phyloP scores from a whole-genome alignment of 768 basidiomycete genomes.

The Termitomyces sp. region DNA sequence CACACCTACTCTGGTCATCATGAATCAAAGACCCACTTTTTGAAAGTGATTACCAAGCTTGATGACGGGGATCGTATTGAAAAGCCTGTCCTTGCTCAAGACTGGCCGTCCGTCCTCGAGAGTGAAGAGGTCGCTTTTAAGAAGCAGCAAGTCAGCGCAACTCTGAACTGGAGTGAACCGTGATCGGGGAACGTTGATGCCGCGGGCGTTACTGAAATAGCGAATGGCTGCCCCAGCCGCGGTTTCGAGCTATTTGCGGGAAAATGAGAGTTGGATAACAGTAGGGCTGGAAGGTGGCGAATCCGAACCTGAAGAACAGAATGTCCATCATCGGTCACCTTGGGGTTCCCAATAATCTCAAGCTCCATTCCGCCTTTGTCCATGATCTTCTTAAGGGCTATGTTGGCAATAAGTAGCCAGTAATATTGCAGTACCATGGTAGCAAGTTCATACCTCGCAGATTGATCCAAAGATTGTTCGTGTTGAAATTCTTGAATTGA shows the following conservation, averaged over 20 bases:
- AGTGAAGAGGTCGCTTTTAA: conserved; percentile 76
- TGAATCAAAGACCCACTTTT: conserved; percentile 41
- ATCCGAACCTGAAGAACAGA: conserved; percentile 55
- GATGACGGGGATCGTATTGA: conserved; percentile 68
- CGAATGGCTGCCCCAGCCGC: conserved; percentile 83
- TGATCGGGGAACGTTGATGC: conserved; percentile 77
- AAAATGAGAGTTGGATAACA: not conserved
- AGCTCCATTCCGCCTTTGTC: conserved; percentile 60
- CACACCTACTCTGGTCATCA: conserved; percentile 25
- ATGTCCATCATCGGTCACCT: conserved; percentile 63
- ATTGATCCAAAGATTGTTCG: conserved; percentile 61
- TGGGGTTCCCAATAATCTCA: conserved; percentile 77
- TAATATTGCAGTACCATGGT: too few relatives aligned
- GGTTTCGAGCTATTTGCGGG: conserved; percentile 51
- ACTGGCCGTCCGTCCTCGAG: conserved; percentile 68
- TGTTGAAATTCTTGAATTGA: conserved; percentile 82
- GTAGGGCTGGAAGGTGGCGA: not conserved
- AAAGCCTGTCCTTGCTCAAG: conserved; percentile 61
- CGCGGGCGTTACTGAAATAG: conserved; percentile 70
- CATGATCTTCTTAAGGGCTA: conserved; percentile 73
- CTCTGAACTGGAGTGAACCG: conserved; percentile 76
- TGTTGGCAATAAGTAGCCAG: not conserved
- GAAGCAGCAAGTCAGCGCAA: conserved; percentile 68
- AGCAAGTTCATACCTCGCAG: not conserved
- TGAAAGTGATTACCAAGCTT: conserved; percentile 85